These are phyloP conservation scores for Tolypocladium nubicola DNA, from an alignment of 2,329 filamentous ascomycete species.

Conservation along the genomic window DNA sequence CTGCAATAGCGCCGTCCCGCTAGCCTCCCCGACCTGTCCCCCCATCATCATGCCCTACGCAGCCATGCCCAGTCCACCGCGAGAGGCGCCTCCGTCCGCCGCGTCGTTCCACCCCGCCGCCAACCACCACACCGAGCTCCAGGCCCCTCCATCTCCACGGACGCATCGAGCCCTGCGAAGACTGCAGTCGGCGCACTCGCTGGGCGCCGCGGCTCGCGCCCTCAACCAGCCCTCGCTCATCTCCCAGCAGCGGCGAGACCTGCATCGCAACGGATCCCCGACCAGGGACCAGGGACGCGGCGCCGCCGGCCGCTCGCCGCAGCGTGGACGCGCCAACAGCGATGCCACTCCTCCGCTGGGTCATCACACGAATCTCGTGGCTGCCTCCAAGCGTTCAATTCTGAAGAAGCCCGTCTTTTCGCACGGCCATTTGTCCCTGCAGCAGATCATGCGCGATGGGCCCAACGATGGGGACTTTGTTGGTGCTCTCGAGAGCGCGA, in stretches of 20 bases:
- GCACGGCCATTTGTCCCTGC: conserved; percentile 52
- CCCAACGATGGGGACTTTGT: conserved; percentile 60
- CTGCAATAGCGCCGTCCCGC: background rate
- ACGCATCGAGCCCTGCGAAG: conserved; percentile 59
- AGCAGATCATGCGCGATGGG: conserved; percentile 70
- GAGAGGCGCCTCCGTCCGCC: conserved; percentile 1
- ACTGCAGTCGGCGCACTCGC: conserved; percentile 64
- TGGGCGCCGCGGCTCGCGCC: conserved; percentile 40
- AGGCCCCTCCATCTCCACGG: conserved; percentile 49
- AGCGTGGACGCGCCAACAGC: conserved; percentile 60
- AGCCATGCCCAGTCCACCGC: conserved; percentile 7
- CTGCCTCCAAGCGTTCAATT: conserved; percentile 26
- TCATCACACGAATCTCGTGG: conserved; percentile 25
- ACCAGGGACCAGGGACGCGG: conserved; percentile 10
- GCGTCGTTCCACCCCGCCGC: background rate
- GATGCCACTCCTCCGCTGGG: conserved; percentile 43
- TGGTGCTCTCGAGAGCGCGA: conserved; percentile 57
- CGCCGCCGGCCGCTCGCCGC: conserved; percentile 29
- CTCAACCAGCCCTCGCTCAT: conserved; percentile 44
- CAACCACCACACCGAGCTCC: conserved; percentile 30
- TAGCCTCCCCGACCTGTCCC: background rate
- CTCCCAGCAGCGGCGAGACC: conserved; percentile 49
- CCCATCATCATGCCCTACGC: background rate
- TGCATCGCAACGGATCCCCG: conserved; percentile 26
- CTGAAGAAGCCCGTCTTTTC: conserved; percentile 33